phyloP scores from a whole-genome alignment of 1,139 yeast species.

The Yamadazyma membranifaciens region DNA sequence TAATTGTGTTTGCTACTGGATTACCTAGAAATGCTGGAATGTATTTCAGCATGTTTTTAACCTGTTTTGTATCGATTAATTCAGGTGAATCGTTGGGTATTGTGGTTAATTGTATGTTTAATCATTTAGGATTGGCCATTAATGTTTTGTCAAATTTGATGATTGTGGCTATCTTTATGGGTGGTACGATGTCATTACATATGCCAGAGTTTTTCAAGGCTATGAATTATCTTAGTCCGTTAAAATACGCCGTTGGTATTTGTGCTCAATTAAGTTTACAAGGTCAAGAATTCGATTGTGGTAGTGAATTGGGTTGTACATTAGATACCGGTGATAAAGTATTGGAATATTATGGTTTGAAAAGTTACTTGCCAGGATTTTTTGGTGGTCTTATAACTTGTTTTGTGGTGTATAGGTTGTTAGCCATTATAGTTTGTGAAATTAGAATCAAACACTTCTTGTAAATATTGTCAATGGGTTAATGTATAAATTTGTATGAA shows the following conservation, averaged over 20 bases:
- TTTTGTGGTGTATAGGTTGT: constrained; percentile 30
- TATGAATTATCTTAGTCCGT: constrained; percentile 70
- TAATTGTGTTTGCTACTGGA: constrained; percentile 70
- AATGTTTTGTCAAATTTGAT: constrained; percentile 64
- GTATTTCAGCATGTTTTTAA: constrained; percentile 64
- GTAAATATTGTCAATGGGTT: background rate
- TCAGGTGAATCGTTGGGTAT: constrained; percentile 87
- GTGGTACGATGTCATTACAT: constrained; percentile 78
- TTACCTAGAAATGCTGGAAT: constrained; percentile 66
- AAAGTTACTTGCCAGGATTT: constrained; percentile 27
- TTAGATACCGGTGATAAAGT: constrained; percentile 36
- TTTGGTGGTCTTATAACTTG: constrained; percentile 40
- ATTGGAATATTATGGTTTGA: constrained; percentile 32
- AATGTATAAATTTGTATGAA: no score
- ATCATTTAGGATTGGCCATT: constrained; percentile 77
- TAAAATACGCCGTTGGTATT: constrained; percentile 65
- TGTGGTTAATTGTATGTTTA: constrained; percentile 68
- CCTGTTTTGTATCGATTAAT: constrained; percentile 55
- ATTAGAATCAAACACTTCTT: constrained; percentile 26
- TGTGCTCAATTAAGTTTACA: constrained; percentile 38
- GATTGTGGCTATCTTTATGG: constrained; percentile 75
- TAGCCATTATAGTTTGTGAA: constrained; percentile 28
- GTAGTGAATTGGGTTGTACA: constrained; percentile 23
- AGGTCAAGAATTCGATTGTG: constrained; percentile 34
- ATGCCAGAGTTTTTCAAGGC: constrained; percentile 71